Base-by-base conservation (phyloP, 1,139 yeast genomes). In the Zygoascus sp. region DNA sequence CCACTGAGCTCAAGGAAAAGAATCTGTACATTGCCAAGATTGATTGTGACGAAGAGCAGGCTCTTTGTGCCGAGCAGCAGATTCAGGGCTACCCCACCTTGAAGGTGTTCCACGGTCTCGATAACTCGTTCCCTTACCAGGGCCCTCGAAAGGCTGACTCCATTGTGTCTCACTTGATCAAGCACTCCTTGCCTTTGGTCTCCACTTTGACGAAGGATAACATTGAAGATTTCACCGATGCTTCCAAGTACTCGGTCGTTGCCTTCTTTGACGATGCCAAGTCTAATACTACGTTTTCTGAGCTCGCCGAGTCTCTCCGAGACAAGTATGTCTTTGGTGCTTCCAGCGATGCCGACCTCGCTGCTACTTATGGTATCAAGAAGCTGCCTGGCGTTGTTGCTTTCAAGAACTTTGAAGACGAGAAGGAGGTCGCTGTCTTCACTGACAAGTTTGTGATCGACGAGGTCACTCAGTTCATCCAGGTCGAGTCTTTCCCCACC, bases 61-160 rank as follows among this genome's bases (percentile, higher is more conserved):
- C 80, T 27, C 76, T 94, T 55, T 92, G 98, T 70, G 73, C 75
- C 59, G 75, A 79, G 48, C 82, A 77, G 57, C 88, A 80, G 48
- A 77, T 92, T 60, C 79, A 76, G 68, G 98, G 98, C 44, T 92
- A 87, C 74, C 98, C 98, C 59, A 84, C 96, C 27, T 72, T 92
- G 68, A 86, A 86, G 72, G 79, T 92, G 40, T 83, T 87, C 74
- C 83, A 85, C 66, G 87, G 89, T 52, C 65, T 70, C 43, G 75
- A 73, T 45, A 60, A 59, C 45, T 58, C 65, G 13, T 62, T 64
- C 16, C 76, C 80, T 22, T 92, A 92, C 69, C 77, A 75, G 48
- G 97, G 97, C 53, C 87, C 86, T 56, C 83, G 98, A 74, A 77
- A 80, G 52, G 78, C 95, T 36, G 84, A 75, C 40, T 83, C 89